Evolutionary conservation across 2,329 filamentous ascomycete genomes (phyloP).

Genomic region (Claviceps digitariae): DNA sequence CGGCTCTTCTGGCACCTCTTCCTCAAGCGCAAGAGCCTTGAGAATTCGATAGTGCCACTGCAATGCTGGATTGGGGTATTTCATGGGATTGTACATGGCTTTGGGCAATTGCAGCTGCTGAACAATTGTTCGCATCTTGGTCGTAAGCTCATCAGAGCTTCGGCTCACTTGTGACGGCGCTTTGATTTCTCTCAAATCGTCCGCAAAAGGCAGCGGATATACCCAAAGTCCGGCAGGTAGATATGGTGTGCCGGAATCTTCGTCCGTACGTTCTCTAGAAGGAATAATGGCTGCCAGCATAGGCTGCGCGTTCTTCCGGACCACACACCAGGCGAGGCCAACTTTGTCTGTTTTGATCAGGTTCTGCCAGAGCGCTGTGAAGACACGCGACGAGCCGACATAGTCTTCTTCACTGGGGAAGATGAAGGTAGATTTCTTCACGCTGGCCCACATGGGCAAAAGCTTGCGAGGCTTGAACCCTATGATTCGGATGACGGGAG

Average conservation of each 20-base stretch:
- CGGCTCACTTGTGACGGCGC: slow-evolving; percentile 37
- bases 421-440: slow-evolving; percentile 80
- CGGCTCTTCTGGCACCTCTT: slow-evolving; percentile 65
- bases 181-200: slow-evolving; percentile 70
- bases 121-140: slow-evolving; percentile 69
- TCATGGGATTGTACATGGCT: slow-evolving; percentile 67
- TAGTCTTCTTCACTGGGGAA: slow-evolving; percentile 87
- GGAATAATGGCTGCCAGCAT: slow-evolving; percentile 71
- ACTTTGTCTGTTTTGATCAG: slow-evolving; percentile 67
- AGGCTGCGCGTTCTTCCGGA: slow-evolving; percentile 67
- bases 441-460: slow-evolving; percentile 71
- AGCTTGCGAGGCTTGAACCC: slow-evolving; percentile 76
- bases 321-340: slow-evolving; percentile 79
- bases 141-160: slow-evolving; percentile 59
- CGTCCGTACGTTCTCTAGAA: slow-evolving; percentile 51
- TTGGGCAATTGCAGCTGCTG: slow-evolving; percentile 83
- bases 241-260: slow-evolving; percentile 50
- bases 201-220: slow-evolving; percentile 73
- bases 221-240: slow-evolving; percentile 82
- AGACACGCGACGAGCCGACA: slow-evolving; percentile 83
- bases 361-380: slow-evolving; percentile 82
- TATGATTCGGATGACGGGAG: slow-evolving; percentile 73
- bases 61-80: slow-evolving; percentile 81
- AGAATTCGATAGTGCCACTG: slow-evolving; percentile 97
- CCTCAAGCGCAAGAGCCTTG: slow-evolving; percentile 80